phyloP scores from a whole-genome alignment of 306 rosid genomes.

The Betula pendula region DNA sequence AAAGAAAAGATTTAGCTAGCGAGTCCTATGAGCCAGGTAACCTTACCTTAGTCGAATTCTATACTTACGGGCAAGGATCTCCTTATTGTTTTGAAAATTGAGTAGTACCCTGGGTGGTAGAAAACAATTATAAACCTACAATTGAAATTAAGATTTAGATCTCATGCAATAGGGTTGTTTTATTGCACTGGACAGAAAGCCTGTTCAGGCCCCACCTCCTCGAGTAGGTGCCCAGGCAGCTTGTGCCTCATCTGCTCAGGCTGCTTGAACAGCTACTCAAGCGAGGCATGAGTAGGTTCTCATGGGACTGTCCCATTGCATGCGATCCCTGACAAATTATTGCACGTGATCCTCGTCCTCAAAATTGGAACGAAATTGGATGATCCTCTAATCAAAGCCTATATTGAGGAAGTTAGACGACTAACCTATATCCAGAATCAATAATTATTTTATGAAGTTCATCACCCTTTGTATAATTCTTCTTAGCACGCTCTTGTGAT shows the following conservation, averaged over 20 bases:
- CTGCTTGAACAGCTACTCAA: no score
- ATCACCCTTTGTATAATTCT: slow-evolving; percentile 57
- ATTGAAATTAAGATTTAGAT: no score
- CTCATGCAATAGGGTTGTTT: no score
- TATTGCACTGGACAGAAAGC: no score
- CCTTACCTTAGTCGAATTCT: slow-evolving; percentile 86
- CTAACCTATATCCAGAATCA: slow-evolving; percentile 79
- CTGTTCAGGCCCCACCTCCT: no score
- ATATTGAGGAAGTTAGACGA: slow-evolving; percentile 22
- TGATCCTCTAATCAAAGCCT: slow-evolving; percentile 5
- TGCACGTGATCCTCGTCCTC: no score
- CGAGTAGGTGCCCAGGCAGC: no score
- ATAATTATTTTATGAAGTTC: slow-evolving; percentile 67
- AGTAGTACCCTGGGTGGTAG: slow-evolving; percentile 59
- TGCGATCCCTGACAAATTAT: no score
- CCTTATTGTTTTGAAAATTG: slow-evolving; percentile 44
- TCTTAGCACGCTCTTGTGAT: slow-evolving; percentile 53
- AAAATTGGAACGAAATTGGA: slow-evolving; percentile 3
- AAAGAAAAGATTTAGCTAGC: background rate
- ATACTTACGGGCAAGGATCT: slow-evolving; percentile 71
- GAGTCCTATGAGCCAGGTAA: background rate
- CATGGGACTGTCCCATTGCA: no score
- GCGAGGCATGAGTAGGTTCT: no score
- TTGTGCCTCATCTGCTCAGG: no score
- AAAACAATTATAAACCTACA: background rate